Conservation (phyloP, 352 stramenopile species). For the Phytophthora vignae region DNA sequence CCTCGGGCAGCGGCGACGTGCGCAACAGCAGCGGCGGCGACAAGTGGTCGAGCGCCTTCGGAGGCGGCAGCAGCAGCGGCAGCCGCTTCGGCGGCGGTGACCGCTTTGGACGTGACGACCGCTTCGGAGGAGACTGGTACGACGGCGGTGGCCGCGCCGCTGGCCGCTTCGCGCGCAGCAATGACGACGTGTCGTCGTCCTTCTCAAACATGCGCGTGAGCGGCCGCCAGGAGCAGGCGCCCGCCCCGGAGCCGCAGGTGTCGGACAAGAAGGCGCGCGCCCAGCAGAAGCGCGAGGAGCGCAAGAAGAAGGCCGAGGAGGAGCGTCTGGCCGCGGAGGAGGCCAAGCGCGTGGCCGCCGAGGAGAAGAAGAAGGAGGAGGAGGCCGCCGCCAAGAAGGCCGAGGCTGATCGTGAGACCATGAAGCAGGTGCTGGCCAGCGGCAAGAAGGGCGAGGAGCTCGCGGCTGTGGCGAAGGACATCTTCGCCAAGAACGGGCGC, state of each 20-base stretch:
- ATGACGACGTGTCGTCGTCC: constrained; percentile 47
- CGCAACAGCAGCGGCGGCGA: constrained; percentile 51
- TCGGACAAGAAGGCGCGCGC: constrained; percentile 65
- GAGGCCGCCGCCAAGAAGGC: constrained; percentile 61
- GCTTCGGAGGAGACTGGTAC: constrained; percentile 42
- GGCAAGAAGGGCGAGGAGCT: constrained; percentile 78
- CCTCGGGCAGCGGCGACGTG: constrained; percentile 31
- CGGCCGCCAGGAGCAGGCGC: constrained; percentile 30
- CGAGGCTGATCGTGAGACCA: constrained; percentile 58
- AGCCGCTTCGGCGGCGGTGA: constrained; percentile 47
- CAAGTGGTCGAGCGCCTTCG: constrained; percentile 67
- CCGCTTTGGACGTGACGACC: constrained; percentile 36
- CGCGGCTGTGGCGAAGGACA: constrained; percentile 52
- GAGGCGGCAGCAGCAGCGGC: constrained; percentile 15
- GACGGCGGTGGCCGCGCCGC: constrained; percentile 29
- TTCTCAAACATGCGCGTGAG: constrained; percentile 60
- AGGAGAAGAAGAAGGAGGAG: constrained; percentile 66
- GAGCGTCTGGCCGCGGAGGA: constrained; percentile 71
- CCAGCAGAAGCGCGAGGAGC: constrained; percentile 75
- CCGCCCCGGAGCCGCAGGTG: constrained; percentile 16
- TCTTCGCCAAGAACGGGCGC: constrained; percentile 56
- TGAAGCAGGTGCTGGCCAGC: constrained; percentile 67
- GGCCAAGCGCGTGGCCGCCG: constrained; percentile 62
- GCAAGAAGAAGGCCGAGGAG: constrained; percentile 87
- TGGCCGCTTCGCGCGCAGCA: constrained; percentile 48